Evolutionary conservation across 495 filamentous ascomycete genomes (phyloP).

Genomic region (Penicillium paxilli): DNA sequence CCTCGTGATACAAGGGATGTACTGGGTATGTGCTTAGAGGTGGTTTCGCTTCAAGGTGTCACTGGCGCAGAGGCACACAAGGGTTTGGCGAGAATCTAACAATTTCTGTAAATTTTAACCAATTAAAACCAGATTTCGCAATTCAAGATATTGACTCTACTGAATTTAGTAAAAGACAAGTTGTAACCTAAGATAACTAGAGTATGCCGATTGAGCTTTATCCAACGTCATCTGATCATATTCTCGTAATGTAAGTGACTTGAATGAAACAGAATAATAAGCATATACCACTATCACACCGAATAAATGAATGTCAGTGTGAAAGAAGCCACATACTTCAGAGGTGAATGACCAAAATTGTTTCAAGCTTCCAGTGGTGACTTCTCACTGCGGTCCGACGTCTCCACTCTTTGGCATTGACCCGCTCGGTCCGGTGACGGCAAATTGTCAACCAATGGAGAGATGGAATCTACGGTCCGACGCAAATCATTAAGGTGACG

Average conservation of each 20-base stretch:
- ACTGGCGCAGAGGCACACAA: conserved; percentile 19
- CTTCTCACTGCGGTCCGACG: background rate
- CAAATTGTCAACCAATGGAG: background rate
- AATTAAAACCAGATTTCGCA: background rate
- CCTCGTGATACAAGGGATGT: conserved; percentile 35
- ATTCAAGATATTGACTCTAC: too few relatives aligned
- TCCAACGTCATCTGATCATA: too few relatives aligned
- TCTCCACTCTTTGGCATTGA: background rate
- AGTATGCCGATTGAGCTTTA: too few relatives aligned
- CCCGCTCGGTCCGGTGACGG: background rate
- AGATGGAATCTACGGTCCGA: background rate
- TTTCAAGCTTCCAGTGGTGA: too few relatives aligned
- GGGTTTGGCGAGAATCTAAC: conserved; percentile 20
- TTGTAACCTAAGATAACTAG: too few relatives aligned
- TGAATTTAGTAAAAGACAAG: too few relatives aligned
- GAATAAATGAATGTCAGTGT: too few relatives aligned
- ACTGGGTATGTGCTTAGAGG: conserved; percentile 33
- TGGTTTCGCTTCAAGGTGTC: conserved; percentile 19
- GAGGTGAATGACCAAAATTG: background rate
- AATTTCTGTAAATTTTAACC: background rate
- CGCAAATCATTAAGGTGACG: background rate
- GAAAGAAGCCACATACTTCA: too few relatives aligned
- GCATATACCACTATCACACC: too few relatives aligned
- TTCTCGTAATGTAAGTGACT: too few relatives aligned
- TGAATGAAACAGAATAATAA: too few relatives aligned